These are phyloP conservation scores for Mycena amicta DNA, from an alignment of 768 basidiomycete species.

Conservation along the genomic window DNA sequence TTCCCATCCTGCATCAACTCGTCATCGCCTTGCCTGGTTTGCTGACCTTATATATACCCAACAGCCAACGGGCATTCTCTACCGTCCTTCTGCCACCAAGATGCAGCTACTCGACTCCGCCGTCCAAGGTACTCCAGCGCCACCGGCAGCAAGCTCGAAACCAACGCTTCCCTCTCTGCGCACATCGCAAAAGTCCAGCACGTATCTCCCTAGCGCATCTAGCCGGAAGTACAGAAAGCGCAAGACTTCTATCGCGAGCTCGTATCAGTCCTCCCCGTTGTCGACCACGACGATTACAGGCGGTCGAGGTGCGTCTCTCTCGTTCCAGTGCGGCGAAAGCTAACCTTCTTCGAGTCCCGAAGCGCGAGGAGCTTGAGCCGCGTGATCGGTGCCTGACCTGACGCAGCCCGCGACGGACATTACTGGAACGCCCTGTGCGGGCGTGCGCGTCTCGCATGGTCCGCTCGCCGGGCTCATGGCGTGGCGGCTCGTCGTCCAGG, in stretches of 20 bases:
- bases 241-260: constrained; percentile 3
- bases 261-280: constrained; percentile 5
- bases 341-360: constrained; percentile 2
- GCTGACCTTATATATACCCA: neutral
- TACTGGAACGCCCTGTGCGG: constrained; percentile 27
- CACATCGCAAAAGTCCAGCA: constrained; percentile 12
- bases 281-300: neutral
- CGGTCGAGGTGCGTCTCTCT: neutral
- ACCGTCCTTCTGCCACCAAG: constrained; percentile 15
- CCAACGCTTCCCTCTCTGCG: neutral
- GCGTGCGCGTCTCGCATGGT: constrained; percentile 28
- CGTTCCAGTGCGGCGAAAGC: too few relatives aligned
- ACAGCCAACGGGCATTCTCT: constrained; percentile 22
- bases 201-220: constrained; percentile 12
- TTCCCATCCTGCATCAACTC: too few relatives aligned
- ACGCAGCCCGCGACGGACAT: constrained; percentile 25
- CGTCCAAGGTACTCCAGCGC: neutral
- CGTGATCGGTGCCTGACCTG: constrained; percentile 26
- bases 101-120: constrained; percentile 12
- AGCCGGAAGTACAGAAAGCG: constrained; percentile 8
- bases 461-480: constrained; percentile 28
- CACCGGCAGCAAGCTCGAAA: neutral
- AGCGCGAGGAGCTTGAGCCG: constrained; percentile 24
- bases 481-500: constrained; percentile 27
- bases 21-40: too few relatives aligned